These are phyloP conservation scores for Aurantiochytrium sp. DNA, from an alignment of 108 stramenopile genomes.

Conservation along the genomic window DNA sequence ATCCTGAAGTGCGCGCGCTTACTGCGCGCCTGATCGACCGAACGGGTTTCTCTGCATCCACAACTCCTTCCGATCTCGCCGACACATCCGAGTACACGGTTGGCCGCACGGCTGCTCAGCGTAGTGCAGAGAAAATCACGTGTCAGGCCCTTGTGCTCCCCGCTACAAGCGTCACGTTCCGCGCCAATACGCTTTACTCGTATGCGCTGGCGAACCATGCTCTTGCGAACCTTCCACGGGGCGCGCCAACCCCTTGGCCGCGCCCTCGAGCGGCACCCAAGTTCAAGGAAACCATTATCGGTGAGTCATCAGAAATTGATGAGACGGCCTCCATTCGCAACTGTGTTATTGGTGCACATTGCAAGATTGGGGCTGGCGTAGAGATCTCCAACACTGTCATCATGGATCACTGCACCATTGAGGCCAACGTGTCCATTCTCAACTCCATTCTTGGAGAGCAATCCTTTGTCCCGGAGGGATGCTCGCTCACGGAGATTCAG, in stretches of 20 bases:
- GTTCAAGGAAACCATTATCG: not conserved
- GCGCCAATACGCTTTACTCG: not conserved
- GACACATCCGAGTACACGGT: not conserved
- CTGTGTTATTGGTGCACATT: not conserved
- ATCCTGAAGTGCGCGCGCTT: not conserved
- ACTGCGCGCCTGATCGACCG: not conserved
- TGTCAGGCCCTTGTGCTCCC: not conserved
- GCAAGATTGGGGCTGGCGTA: not conserved
- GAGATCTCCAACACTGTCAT: not conserved
- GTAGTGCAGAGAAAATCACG: not conserved
- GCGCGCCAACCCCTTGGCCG: not conserved
- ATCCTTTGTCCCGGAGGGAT: not conserved
- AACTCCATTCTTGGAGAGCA: not conserved
- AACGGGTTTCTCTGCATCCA: too few relatives aligned
- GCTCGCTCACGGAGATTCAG: slow-evolving; percentile 8
- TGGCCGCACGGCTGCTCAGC: not conserved
- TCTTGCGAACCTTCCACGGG: not conserved
- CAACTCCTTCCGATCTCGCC: too few relatives aligned
- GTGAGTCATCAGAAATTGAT: not conserved
- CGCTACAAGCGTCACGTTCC: not conserved
- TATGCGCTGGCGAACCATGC: not conserved
- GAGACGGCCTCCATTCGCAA: not conserved
- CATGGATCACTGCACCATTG: slow-evolving; percentile 18
- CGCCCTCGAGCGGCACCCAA: not conserved
- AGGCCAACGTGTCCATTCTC: not conserved